A percentile compares a stretch with the other conserved stretches of the same genome.
These are phyloP conservation scores for Pyrenophora seminiperda DNA, from an alignment of 2,329 filamentous ascomycete species.

Conservation along the genomic window DNA sequence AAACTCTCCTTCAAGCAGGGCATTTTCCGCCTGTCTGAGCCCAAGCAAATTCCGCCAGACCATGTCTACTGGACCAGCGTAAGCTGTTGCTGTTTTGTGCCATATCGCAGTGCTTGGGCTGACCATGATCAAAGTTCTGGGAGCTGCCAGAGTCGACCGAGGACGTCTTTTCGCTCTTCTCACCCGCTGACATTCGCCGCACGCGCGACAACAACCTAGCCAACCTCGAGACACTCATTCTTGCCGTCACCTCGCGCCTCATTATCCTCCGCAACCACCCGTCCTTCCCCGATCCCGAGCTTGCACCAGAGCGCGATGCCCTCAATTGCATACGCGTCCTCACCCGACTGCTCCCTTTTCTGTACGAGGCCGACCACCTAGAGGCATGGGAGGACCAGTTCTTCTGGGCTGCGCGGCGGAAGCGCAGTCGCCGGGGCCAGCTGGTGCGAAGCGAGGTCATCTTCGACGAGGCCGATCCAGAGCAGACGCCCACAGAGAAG, in stretches of 20 bases:
- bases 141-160: conserved; percentile 93
- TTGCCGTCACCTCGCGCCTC: conserved; percentile 81
- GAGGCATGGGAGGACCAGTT: conserved; percentile 88
- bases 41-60: conserved; percentile 82
- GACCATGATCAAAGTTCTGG: conserved; percentile 73
- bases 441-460: conserved; percentile 70
- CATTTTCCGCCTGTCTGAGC: conserved; percentile 95
- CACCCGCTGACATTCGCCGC: conserved; percentile 76
- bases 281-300: conserved; percentile 84
- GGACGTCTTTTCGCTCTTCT: conserved; percentile 96
- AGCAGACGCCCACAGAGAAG: conserved; percentile 52
- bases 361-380: conserved; percentile 87
- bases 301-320: conserved; percentile 83
- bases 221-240: conserved; percentile 87
- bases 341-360: conserved; percentile 84
- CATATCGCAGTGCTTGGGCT: conserved; percentile 17
- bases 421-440: conserved; percentile 54
- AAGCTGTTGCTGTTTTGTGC: conserved; percentile 52
- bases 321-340: conserved; percentile 93
- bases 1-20: conserved; percentile 99
- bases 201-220: conserved; percentile 82
- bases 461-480: conserved; percentile 75
- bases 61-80: conserved; percentile 94
- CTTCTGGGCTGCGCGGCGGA: conserved; percentile 82
- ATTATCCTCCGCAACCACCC: conserved; percentile 84